Evolutionary conservation across 169 alveolate genomes (phyloP).

Genomic region (Cryptosporidium baileyi): DNA sequence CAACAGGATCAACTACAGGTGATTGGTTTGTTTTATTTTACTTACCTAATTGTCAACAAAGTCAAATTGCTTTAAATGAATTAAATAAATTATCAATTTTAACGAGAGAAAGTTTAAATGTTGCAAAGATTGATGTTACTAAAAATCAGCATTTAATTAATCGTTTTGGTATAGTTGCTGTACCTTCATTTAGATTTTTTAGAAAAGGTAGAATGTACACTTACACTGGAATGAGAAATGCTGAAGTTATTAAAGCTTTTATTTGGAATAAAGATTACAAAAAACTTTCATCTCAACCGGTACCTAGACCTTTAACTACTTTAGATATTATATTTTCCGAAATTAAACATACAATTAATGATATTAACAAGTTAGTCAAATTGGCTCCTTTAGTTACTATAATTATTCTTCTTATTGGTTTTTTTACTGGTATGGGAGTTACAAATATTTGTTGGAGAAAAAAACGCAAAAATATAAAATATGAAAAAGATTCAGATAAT

Average conservation of each 20-base stretch:
- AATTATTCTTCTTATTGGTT: constrained; percentile 18
- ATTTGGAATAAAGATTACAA: constrained; percentile 50
- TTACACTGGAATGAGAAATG: constrained; percentile 58
- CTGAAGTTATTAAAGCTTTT: constrained; percentile 39
- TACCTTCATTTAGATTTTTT: constrained; percentile 57
- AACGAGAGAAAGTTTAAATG: constrained; percentile 28
- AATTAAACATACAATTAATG: constrained; percentile 35
- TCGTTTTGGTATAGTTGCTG: constrained; percentile 46
- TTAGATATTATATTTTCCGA: constrained; percentile 19
- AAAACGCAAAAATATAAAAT: background rate
- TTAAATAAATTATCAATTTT: constrained; percentile 12
- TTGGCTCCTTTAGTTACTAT: constrained; percentile 50
- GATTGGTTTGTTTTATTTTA: constrained; percentile 72
- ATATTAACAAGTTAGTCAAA: constrained; percentile 13
- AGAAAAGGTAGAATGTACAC: constrained; percentile 52
- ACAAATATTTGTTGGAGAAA: background rate
- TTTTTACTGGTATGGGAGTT: constrained; percentile 41
- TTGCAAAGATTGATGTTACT: constrained; percentile 53
- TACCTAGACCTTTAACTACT: constrained; percentile 30
- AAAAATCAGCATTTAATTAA: constrained; percentile 14
- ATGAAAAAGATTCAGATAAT: constrained; percentile 17
- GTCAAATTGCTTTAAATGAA: constrained; percentile 30
- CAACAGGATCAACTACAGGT: constrained; percentile 76
- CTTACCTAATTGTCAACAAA: constrained; percentile 46
- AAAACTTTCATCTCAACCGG: constrained; percentile 34